Evolutionary conservation across 345 rosid species (phyloP).

Genomic region (Euphorbia tirucalli): DNA sequence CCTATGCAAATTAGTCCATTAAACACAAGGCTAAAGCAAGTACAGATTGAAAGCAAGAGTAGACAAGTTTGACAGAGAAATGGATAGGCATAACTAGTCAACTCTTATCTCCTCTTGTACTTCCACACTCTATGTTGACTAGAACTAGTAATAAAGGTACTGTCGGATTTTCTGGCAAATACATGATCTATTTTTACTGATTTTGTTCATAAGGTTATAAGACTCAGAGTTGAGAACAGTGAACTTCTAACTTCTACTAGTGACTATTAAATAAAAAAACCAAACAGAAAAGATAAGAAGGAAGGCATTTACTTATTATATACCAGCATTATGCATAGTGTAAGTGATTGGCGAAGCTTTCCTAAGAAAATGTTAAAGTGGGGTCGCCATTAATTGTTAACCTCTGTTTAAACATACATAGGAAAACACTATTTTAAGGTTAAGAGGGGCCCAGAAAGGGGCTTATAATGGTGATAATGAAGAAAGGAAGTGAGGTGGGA

Average conservation of each 20-base stretch:
- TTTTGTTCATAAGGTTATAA: too few relatives aligned
- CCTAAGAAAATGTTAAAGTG: conserved; percentile 7
- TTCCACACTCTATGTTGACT: neutral
- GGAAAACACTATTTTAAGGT: neutral
- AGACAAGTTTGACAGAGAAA: conserved; percentile 16
- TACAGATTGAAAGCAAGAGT: conserved; percentile 7
- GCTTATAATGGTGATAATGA: conserved; percentile 29
- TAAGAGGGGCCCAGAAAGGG: conserved; percentile 21
- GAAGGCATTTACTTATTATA: too few relatives aligned
- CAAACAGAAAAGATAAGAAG: neutral
- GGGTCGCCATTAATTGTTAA: conserved; percentile 8
- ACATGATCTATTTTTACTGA: too few relatives aligned
- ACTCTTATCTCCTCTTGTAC: neutral
- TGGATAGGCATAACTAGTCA: conserved; percentile 7
- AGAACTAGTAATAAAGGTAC: neutral
- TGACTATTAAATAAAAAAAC: neutral
- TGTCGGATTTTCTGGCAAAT: too few relatives aligned
- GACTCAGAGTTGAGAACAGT: neutral
- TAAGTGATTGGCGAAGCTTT: too few relatives aligned
- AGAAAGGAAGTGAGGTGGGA: conserved; percentile 14
- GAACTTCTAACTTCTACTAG: neutral
- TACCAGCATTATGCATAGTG: too few relatives aligned
- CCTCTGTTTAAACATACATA: conserved; percentile 6
- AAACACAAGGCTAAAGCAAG: neutral
- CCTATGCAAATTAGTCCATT: too few relatives aligned